Base-by-base conservation (phyloP, 495 filamentous ascomycete genomes). In the Neurospora sp. region DNA sequence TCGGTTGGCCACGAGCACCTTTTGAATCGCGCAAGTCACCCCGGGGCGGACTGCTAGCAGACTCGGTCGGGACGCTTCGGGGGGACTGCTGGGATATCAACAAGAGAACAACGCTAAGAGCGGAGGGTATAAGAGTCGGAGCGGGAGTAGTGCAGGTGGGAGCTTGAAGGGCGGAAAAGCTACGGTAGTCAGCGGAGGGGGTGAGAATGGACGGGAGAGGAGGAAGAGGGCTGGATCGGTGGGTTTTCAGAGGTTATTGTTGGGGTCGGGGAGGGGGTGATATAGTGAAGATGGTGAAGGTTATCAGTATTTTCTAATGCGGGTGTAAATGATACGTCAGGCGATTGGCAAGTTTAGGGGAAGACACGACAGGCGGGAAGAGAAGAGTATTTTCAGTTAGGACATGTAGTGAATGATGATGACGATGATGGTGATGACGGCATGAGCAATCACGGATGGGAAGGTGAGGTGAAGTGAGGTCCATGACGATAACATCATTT, bases 1-100 rank as follows among this genome's bases (percentile, higher is more conserved):
- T 81, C 89, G 96, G 77, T 85, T 99, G 82, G 96, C 96, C 40
- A 91, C 93, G 69, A 97, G 93, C 83, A 97, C 94, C 20, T 99
- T 98, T 81, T 98, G 79, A 44, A 20, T 44, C 27, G 70, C 41
- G 9, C 3, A 10, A 41, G 27, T 48, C 39, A 31, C 35, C 27
- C 69, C 69, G 42, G 40, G 10, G 14, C 27, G 22, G 16, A n/a
- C 17, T 8, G 69, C n/a, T 31, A 45, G 27, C 40, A 38, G 20
- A 37, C 40, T 40, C 4, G 53, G 35, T 17, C 40, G 35, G 70
- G 48, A 69, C 38, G 41, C 31, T 27, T 40, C 42, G 37, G 37
- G 53, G 53, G 53, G 27, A 6, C 53, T 61, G 53, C 10, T 61
- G 53, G 53, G 22, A 61, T 31, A 61, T 35, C 53, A 35, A 61